Evolutionary conservation across 768 basidiomycete genomes (phyloP), one percentile per base, ranked within the genome.

Genomic region (Lactarius vividus): DNA sequence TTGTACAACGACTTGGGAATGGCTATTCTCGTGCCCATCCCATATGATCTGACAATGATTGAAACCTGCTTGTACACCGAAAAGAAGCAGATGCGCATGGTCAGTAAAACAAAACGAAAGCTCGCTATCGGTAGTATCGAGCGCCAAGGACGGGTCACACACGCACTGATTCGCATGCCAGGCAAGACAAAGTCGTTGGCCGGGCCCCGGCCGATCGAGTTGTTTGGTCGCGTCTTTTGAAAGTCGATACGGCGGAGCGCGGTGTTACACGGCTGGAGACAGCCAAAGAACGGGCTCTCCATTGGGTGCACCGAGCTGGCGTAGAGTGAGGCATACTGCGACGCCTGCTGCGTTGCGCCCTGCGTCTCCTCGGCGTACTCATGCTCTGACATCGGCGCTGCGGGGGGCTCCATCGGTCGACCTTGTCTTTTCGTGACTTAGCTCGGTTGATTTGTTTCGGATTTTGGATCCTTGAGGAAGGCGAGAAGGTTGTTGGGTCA

Each of bases 151-250:
- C 16, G 10, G 28, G 35, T 28, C 33, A 58, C 60, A 23, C 40
- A 79, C 83, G 75, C 71, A 92, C 91, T 92, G 73, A 92, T 84
- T 81, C 85, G 91, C 78, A 81, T 83, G 10, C 88, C 88, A 5
- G 85, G 82, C 31, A 93, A 76, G n/a, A 85, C 75, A 54, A 89
- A 77, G 64, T 88, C 85, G 65, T 76, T 77, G 10, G 1, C 20
- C 5, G 26, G 26, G 8, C 68, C 68, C 2, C 70, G 70, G 1
- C 70, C 70, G 33, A 70, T 35, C 18, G 40, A 40, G 64, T 59
- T 42, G 3, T 42, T 5, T 4, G 68, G 64, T 0, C 39, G 33
- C 20, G 62, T 28, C 57, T 69, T 69, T 40, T 61, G 8, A 40
- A 70, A 63, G 42, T 70, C 70, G 39, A 70, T 52, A 7, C 68